Conservation (phyloP, 164 flowering plant genomes). For the Cinnamomum chago region DNA sequence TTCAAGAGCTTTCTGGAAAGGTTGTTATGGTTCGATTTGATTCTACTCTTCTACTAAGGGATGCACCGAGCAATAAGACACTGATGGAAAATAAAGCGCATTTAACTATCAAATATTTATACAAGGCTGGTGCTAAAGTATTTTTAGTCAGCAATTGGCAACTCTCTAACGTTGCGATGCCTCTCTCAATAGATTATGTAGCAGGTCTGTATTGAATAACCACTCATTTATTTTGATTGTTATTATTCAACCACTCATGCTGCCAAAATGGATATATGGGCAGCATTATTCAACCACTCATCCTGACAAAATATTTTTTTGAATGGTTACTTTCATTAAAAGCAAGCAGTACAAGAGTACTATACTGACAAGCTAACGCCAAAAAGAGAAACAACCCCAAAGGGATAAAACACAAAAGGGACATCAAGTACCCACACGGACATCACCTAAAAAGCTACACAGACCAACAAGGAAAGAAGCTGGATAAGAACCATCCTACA, state of each 20-base stretch:
- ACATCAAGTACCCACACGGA: too few relatives aligned
- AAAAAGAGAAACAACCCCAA: too few relatives aligned
- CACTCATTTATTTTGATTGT: too few relatives aligned
- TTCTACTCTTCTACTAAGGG: constrained; percentile 37
- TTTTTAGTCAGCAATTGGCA: constrained; percentile 58
- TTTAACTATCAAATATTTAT: constrained; percentile 54
- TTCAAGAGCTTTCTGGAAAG: constrained; percentile 51
- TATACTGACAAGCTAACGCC: too few relatives aligned
- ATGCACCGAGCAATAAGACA: constrained; percentile 14
- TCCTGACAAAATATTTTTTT: neutral
- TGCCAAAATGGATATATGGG: neutral
- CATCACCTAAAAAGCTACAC: too few relatives aligned
- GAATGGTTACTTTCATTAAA: too few relatives aligned
- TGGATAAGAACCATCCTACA: too few relatives aligned
- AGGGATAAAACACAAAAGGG: too few relatives aligned
- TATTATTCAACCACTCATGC: neutral
- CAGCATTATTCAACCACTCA: too few relatives aligned
- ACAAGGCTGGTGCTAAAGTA: constrained; percentile 63
- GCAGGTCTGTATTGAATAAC: constrained; percentile 43
- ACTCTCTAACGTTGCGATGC: constrained; percentile 16
- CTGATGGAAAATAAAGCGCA: constrained; percentile 28
- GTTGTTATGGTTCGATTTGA: constrained; percentile 80
- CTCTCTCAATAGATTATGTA: constrained; percentile 30
- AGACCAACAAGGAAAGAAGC: too few relatives aligned
- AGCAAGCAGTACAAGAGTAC: too few relatives aligned